Evolutionary conservation across 306 rosid species (phyloP).

Genomic region (Fragaria vesca): DNA sequence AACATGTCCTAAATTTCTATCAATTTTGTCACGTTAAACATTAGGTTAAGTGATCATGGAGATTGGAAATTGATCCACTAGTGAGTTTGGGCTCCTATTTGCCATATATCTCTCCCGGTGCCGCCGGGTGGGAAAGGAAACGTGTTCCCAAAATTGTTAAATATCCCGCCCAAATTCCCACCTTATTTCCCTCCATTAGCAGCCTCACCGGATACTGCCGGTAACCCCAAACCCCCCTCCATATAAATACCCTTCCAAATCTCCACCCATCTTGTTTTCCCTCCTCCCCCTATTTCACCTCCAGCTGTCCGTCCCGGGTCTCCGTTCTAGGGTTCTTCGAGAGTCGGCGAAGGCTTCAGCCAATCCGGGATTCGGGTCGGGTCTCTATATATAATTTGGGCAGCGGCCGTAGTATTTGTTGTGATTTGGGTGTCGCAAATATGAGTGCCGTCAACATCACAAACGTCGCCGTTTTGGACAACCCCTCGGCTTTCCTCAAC

Average conservation of each 20-base stretch:
- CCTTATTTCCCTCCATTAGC: slow-evolving; percentile 23
- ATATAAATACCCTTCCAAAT: neutral
- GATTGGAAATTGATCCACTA: too few species aligned
- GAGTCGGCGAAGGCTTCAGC: slow-evolving; percentile 5
- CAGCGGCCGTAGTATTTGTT: neutral
- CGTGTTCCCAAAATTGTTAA: neutral
- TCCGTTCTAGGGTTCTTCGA: slow-evolving; percentile 12
- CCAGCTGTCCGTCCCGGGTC: slow-evolving; percentile 2
- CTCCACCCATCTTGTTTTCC: neutral
- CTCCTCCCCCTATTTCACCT: neutral
- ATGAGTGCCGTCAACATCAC: slow-evolving; percentile 94
- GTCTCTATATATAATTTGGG: neutral
- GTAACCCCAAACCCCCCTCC: slow-evolving; percentile 6
- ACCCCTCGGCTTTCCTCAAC: slow-evolving; percentile 67
- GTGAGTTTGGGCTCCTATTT: too few species aligned
- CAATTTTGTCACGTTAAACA: too few species aligned
- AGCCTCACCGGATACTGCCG: slow-evolving; percentile 16
- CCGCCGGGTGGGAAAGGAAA: neutral
- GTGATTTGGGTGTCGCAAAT: neutral
- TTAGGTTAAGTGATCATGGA: too few species aligned
- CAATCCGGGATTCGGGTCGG: slow-evolving; percentile 11
- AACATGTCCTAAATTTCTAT: too few species aligned
- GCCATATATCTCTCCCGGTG: neutral
- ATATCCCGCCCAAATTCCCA: slow-evolving; percentile 27
- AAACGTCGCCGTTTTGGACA: slow-evolving; percentile 80